Evolutionary conservation across 73 alveolate species (phyloP).

Genomic region (Stentor coeruleus): DNA sequence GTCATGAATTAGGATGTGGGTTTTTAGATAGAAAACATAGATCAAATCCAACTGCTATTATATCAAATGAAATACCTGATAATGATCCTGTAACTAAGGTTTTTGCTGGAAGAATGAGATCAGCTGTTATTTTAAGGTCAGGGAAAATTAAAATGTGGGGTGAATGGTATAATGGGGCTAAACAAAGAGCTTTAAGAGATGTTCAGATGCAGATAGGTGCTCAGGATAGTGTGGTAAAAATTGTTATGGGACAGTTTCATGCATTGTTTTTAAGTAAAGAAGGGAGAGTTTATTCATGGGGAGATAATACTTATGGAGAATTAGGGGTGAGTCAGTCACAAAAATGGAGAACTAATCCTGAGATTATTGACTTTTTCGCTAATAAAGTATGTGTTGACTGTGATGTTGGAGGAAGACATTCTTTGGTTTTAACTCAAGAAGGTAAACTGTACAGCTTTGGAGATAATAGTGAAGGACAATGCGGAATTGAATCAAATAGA

Average conservation of each 20-base stretch:
- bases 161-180: conserved; percentile 22
- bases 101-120: conserved; percentile 17
- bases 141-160: conserved; percentile 21
- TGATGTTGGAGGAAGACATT: conserved; percentile 65
- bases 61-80: neutral
- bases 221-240: conserved; percentile 33
- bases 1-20: conserved; percentile 28
- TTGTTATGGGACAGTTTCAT: conserved; percentile 40
- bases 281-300: conserved; percentile 54
- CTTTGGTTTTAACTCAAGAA: conserved; percentile 39
- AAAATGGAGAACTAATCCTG: neutral
- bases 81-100: neutral
- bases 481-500: conserved; percentile 32
- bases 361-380: neutral
- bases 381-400: neutral
- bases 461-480: conserved; percentile 68
- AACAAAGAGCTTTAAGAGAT: conserved; percentile 1
- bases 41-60: neutral
- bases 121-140: neutral
- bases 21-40: conserved; percentile 14
- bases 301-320: conserved; percentile 47
- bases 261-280: conserved; percentile 30
- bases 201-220: neutral
- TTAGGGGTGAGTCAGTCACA: conserved; percentile 30
- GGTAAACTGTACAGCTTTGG: conserved; percentile 62